A percentile compares a stretch with the other conserved stretches of the same genome.
These are phyloP conservation scores for Capsicum pubescens DNA, from an alignment of 257 asterid species.

Conservation along the genomic window DNA sequence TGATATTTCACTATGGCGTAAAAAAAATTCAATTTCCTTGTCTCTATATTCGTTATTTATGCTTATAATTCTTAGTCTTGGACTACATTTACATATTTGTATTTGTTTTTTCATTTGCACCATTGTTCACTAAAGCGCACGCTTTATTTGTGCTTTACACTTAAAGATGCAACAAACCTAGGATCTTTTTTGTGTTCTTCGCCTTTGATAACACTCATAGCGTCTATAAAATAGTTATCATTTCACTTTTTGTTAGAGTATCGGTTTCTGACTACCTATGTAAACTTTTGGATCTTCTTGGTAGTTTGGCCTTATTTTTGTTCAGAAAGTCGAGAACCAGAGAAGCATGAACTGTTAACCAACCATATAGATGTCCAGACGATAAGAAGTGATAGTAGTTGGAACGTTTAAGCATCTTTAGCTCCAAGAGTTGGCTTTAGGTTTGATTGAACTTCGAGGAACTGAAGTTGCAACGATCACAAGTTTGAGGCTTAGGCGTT, in stretches of 20 bases:
- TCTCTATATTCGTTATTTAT: not conserved
- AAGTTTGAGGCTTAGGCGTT: not conserved
- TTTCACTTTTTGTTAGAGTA: not conserved
- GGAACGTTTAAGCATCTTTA: not conserved
- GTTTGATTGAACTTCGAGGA: conserved; percentile 7
- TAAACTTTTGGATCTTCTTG: not conserved
- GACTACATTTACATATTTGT: not conserved
- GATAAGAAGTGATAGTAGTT: not conserved
- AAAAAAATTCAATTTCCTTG: not conserved
- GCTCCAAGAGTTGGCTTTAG: not conserved
- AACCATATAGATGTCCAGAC: not conserved
- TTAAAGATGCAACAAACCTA: not conserved
- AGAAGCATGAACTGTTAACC: not conserved
- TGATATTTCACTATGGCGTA: not conserved
- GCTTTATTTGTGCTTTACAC: not conserved
- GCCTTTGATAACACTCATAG: not conserved
- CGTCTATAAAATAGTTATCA: not conserved
- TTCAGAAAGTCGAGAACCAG: not conserved
- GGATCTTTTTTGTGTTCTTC: not conserved
- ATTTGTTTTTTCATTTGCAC: not conserved
- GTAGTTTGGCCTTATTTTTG: not conserved
- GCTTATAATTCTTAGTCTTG: conserved; percentile 13
- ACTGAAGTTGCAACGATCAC: not conserved
- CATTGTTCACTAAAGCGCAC: not conserved
- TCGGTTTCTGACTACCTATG: not conserved